phyloP scores from a whole-genome alignment of 345 rosid genomes.

The Odontarrhena argentea region DNA sequence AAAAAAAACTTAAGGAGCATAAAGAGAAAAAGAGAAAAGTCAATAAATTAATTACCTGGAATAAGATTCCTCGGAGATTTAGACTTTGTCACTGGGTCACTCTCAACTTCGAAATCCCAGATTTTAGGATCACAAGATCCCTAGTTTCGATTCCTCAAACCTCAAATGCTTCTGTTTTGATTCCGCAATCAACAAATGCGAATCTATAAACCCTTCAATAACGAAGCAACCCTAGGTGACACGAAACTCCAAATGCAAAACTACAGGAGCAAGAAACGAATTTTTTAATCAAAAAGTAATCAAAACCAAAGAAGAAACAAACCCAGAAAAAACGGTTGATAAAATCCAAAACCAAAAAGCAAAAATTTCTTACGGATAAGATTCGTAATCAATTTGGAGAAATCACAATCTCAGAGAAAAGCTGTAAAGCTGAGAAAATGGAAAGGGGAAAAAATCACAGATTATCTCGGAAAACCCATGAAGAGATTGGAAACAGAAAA shows the following conservation, averaged over 20 bases:
- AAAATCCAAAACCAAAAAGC: conserved; percentile 1
- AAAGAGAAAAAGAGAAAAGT: not conserved
- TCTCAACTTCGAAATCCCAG: conserved; percentile 23
- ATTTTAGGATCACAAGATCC: conserved; percentile 22
- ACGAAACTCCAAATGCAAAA: conserved; percentile 18
- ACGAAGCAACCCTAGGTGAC: conserved; percentile 7
- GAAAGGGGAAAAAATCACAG: not conserved
- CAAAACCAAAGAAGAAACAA: conserved; percentile 18
- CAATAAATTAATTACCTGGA: conserved; percentile 18
- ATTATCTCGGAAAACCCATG: conserved; percentile 17
- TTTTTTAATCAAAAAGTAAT: not conserved
- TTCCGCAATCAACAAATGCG: conserved; percentile 25
- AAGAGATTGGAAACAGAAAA: conserved; percentile 3
- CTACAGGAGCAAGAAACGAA: conserved; percentile 24
- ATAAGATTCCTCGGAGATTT: conserved; percentile 27
- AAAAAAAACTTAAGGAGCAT: not conserved
- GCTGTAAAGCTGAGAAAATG: conserved; percentile 3
- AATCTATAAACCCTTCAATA: conserved; percentile 18
- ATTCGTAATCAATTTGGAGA: conserved; percentile 22
- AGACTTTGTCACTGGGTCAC: conserved; percentile 34
- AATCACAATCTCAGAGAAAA: conserved; percentile 20
- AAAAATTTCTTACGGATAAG: conserved; percentile 4
- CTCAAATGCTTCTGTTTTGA: conserved; percentile 18
- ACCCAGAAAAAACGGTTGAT: conserved; percentile 3
- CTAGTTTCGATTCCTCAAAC: conserved; percentile 11